phyloP scores from a whole-genome alignment of 805 yeast genomes.

The Wickerhamomyces bovis region DNA sequence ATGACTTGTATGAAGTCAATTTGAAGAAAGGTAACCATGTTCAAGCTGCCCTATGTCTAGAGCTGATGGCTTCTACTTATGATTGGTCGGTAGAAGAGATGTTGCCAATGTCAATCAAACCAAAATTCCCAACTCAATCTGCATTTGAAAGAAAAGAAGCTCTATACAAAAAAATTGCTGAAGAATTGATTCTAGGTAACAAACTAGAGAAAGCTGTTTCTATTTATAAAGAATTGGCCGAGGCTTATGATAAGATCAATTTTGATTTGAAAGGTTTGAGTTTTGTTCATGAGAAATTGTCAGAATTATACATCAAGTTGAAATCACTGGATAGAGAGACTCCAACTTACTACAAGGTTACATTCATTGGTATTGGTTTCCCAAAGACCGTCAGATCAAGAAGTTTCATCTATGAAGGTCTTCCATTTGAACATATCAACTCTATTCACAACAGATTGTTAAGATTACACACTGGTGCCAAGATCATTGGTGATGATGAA shows the following conservation, averaged over 20 bases:
- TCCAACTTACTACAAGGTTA: conserved; percentile 73
- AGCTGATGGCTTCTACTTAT: conserved; percentile 69
- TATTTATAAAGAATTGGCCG: conserved; percentile 68
- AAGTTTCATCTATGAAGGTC: conserved; percentile 78
- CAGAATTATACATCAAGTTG: conserved; percentile 60
- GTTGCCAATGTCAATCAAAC: conserved; percentile 53
- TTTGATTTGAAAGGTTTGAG: conserved; percentile 75
- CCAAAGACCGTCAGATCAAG: conserved; percentile 71
- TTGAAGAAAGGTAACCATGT: conserved; percentile 54
- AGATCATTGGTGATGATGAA: conserved; percentile 53
- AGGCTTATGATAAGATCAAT: conserved; percentile 64
- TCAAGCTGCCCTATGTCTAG: conserved; percentile 81
- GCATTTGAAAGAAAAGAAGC: conserved; percentile 77
- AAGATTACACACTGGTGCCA: conserved; percentile 76
- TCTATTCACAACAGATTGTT: conserved; percentile 74
- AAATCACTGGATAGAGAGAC: conserved; percentile 66
- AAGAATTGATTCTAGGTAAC: conserved; percentile 61
- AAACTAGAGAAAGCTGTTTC: conserved; percentile 77
- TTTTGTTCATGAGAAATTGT: conserved; percentile 59
- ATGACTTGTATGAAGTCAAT: conserved; percentile 65
- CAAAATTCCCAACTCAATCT: conserved; percentile 73
- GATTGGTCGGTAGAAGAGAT: conserved; percentile 59
- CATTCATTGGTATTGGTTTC: conserved; percentile 80
- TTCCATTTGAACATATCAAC: conserved; percentile 81
- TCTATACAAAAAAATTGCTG: conserved; percentile 63